These are phyloP conservation scores for Pestalotiopsis sp. DNA, from an alignment of 2,329 filamentous ascomycete species.

Conservation along the genomic window DNA sequence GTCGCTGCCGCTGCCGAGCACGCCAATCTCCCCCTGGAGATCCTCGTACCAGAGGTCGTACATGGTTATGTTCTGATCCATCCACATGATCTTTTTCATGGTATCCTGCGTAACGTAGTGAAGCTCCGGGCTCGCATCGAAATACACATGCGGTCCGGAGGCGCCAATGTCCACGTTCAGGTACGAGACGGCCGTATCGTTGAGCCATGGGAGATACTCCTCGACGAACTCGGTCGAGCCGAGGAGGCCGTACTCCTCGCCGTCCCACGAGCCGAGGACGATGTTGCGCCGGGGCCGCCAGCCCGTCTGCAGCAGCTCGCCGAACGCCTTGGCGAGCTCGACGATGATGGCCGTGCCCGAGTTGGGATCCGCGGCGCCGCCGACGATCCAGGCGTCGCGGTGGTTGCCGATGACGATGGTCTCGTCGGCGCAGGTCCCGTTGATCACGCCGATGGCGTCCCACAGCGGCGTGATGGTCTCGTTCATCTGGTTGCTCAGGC, in stretches of 20 bases:
- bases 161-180: conserved; percentile 77
- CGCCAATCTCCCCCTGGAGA: conserved; percentile 50
- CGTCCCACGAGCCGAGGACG: conserved; percentile 74
- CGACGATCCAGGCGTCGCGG: conserved; percentile 80
- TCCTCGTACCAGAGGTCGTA: conserved; percentile 44
- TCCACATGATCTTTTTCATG: conserved; percentile 64
- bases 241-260: conserved; percentile 77
- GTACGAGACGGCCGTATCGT: conserved; percentile 71
- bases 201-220: conserved; percentile 78
- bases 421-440: conserved; percentile 75
- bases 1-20: conserved; percentile 68
- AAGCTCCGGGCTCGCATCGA: conserved; percentile 67
- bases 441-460: conserved; percentile 81
- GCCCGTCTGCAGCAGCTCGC: conserved; percentile 68
- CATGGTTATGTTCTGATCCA: conserved; percentile 43
- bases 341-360: conserved; percentile 78
- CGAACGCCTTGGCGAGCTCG: conserved; percentile 74
- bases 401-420: conserved; percentile 82
- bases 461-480: conserved; percentile 72
- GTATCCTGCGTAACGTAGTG: conserved; percentile 66
- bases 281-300: conserved; percentile 83
- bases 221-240: conserved; percentile 89
- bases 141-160: conserved; percentile 58
- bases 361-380: conserved; percentile 85
- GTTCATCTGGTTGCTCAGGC: conserved; percentile 69